These are phyloP conservation scores for Talaromyces funiculosus DNA, from an alignment of 2,329 filamentous ascomycete genomes.

Conservation along the genomic window DNA sequence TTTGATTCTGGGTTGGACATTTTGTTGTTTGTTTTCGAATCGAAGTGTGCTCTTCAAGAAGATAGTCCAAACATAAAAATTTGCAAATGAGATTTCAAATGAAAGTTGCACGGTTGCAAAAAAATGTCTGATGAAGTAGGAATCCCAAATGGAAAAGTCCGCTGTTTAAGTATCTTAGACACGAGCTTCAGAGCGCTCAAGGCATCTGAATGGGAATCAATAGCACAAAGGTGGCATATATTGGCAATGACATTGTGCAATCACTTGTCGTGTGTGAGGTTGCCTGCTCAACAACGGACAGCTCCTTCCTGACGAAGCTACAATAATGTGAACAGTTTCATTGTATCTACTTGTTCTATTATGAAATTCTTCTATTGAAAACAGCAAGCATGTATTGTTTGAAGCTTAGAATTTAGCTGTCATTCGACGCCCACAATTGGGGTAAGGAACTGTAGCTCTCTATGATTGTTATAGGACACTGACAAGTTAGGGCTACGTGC, in stretches of 20 bases:
- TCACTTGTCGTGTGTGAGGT: neutral
- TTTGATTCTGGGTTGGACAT: neutral
- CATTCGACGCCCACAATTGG: neutral
- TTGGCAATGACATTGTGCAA: neutral
- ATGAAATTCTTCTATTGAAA: neutral
- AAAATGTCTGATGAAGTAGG: neutral
- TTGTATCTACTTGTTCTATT: neutral
- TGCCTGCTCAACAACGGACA: neutral
- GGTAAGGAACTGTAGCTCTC: neutral
- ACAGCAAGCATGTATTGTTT: neutral
- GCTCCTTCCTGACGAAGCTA: neutral
- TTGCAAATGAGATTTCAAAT: neutral
- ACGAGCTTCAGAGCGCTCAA: neutral
- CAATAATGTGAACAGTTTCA: neutral
- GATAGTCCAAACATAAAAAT: neutral
- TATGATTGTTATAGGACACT: neutral
- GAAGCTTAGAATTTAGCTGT: neutral
- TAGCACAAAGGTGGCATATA: neutral
- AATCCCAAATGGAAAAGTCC: neutral
- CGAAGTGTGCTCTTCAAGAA: neutral
- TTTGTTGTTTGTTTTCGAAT: neutral
- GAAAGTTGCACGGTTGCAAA: neutral
- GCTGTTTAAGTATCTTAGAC: neutral
- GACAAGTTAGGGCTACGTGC: neutral
- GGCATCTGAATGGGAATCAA: no score